phyloP scores from a whole-genome alignment of 257 asterid genomes.

The Solanum etuberosum region DNA sequence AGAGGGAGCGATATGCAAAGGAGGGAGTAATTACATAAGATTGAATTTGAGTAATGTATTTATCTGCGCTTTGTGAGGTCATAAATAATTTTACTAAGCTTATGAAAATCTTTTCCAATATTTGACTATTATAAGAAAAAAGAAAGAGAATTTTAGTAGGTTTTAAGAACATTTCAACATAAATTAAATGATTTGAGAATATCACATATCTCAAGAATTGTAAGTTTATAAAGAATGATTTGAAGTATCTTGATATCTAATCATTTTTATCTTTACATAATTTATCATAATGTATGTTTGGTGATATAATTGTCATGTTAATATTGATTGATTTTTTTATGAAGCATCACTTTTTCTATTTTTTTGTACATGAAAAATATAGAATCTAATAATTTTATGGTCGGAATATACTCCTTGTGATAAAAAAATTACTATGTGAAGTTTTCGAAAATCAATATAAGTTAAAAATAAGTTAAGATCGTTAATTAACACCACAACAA shows the following conservation, averaged over 20 bases:
- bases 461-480: too few relatives aligned
- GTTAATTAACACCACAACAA: too few relatives aligned
- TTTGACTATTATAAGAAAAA: not conserved
- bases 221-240: not conserved
- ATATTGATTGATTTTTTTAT: not conserved
- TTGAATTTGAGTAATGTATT: not conserved
- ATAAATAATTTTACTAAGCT: too few relatives aligned
- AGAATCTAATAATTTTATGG: too few relatives aligned
- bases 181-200: not conserved
- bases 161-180: too few relatives aligned
- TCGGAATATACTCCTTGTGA: too few relatives aligned
- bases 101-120: not conserved
- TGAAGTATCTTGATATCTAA: not conserved
- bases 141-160: too few relatives aligned
- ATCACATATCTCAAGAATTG: not conserved
- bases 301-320: not conserved
- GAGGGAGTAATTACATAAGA: too few relatives aligned
- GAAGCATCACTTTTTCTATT: not conserved
- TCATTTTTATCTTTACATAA: too few relatives aligned
- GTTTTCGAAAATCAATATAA: too few relatives aligned
- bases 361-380: too few relatives aligned
- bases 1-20: not conserved
- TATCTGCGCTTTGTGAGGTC: not conserved
- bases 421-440: too few relatives aligned
- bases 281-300: not conserved